phyloP scores from a whole-genome alignment of 148 eudicot genomes.

The Rhododendron ovatum region DNA sequence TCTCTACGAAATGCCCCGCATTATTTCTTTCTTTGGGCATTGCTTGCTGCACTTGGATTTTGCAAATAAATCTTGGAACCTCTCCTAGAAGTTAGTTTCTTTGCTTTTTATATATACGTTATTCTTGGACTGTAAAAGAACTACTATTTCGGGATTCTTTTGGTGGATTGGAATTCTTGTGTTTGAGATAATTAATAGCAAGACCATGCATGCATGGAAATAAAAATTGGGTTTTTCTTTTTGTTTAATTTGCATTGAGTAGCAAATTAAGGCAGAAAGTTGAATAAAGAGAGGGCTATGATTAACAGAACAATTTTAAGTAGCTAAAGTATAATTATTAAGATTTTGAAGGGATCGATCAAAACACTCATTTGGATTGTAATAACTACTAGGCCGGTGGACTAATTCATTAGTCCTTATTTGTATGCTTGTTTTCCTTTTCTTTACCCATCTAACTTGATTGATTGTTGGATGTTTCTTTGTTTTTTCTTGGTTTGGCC shows the following conservation, averaged over 20 bases:
- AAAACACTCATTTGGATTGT: background rate
- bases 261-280: background rate
- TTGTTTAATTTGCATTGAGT: background rate
- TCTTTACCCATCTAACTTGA: background rate
- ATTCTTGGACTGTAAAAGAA: background rate
- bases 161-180: background rate
- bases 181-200: background rate
- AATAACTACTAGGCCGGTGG: background rate
- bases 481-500: background rate
- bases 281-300: background rate
- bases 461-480: background rate
- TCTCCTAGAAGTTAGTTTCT: background rate
- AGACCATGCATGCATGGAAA: background rate
- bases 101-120: background rate
- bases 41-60: conserved; percentile 1
- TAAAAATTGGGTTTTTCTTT: background rate
- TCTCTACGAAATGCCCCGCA: background rate
- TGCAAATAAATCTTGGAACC: background rate
- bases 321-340: background rate
- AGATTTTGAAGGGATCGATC: background rate
- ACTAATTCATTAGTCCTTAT: background rate
- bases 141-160: background rate
- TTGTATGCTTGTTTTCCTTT: background rate
- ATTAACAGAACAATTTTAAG: background rate
- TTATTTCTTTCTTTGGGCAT: background rate